phyloP scores from a whole-genome alignment of 352 stramenopile species.

The Phytophthora lateralis region DNA sequence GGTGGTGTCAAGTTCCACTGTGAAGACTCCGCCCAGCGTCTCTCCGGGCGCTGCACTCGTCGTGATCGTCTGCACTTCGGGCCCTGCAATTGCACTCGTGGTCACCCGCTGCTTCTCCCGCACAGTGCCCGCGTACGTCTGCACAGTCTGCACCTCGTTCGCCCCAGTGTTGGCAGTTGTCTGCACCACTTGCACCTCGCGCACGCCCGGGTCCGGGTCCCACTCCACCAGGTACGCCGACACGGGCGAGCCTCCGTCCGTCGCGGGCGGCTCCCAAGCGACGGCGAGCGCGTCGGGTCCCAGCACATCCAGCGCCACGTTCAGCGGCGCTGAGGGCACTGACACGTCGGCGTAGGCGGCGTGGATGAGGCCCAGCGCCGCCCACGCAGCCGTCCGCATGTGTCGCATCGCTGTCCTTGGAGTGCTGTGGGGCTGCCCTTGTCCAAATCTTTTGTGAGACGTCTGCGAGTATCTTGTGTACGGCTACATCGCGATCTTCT shows the following conservation, averaged over 20 bases:
- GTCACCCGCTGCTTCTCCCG: slow-evolving; percentile 91
- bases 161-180: slow-evolving; percentile 84
- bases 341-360: slow-evolving; percentile 16
- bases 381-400: background rate
- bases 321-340: slow-evolving; percentile 58
- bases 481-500: no score
- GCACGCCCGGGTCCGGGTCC: slow-evolving; percentile 89
- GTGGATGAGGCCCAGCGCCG: slow-evolving; percentile 8
- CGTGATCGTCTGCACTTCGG: slow-evolving; percentile 88
- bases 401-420: background rate
- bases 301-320: slow-evolving; percentile 68
- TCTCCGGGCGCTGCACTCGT: slow-evolving; percentile 83
- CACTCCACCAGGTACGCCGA: slow-evolving; percentile 90
- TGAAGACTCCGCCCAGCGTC: slow-evolving; percentile 90
- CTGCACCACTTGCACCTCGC: slow-evolving; percentile 89
- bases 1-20: slow-evolving; percentile 91
- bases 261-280: slow-evolving; percentile 70
- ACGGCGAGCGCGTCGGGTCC: slow-evolving; percentile 76
- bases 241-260: slow-evolving; percentile 78
- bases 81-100: slow-evolving; percentile 62
- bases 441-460: no score
- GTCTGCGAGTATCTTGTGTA: no score
- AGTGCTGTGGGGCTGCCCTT: no score
- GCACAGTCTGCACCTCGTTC: slow-evolving; percentile 95
- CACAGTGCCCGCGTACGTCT: slow-evolving; percentile 82